Evolutionary conservation across 352 stramenopile species (phyloP), one percentile per base, ranked within the genome.

Genomic region (Peronospora destructor): DNA sequence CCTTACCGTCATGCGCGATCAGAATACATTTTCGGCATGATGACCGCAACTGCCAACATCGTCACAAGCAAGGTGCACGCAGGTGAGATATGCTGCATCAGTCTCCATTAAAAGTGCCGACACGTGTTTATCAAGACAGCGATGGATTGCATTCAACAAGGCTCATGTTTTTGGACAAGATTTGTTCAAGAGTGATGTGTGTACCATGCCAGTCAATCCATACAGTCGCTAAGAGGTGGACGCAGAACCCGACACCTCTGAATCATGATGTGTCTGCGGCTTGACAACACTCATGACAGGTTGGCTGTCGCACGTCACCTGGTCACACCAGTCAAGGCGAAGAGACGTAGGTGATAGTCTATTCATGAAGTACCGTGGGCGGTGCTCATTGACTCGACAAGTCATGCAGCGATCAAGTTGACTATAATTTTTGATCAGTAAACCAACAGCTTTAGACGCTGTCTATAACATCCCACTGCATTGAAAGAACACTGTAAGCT

Each of bases 241-340:
- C 2, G n/a, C 29, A 45, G 23, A 17, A 12, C 34, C 47, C 44
- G 40, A 36, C 33, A 14, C 12, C 13, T 7, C 30, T 14, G 42
- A 45, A 48, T 54, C 58, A 66, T 44, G 52, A 50, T 45, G 45
- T 14, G 19, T 50, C 35, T 32, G 32, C 11, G 33, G 4, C 21
- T 8, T 6, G 21, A 39, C 49, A 38, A 67, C 62, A 40, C 25
- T 66, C 44, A 45, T 67, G 62, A 71, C 53, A 67, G 52, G 17
- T 56, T 17, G 13, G 57, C 57, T 67, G 53, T 23, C 26, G 21
- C 33, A 16, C 33, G 41, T 32, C 39, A 23, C 21, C 42, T 14
- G 40, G 36, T 58, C 40, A 56, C 39, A 43, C 48, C 29, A 58
- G 51, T 68, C 53, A 59, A 62, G 37, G n/a, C 36, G 16, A 65